phyloP scores from a whole-genome alignment of 768 basidiomycete genomes.

The Suillus hirtellus region DNA sequence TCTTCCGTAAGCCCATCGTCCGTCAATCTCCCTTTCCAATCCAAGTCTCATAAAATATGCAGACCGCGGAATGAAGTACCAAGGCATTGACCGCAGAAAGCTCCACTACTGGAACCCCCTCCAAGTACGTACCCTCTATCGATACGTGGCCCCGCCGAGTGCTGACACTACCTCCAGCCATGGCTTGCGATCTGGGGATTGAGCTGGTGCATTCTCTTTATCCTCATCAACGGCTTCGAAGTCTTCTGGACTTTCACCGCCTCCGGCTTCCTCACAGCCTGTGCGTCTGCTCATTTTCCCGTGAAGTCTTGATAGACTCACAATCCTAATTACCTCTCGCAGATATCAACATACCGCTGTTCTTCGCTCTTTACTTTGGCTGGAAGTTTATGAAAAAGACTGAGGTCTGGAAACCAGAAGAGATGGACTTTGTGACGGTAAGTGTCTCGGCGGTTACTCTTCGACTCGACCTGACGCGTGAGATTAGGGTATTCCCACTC shows the following conservation, averaged over 20 bases:
- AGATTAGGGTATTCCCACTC: constrained; percentile 14
- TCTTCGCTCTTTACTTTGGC: constrained; percentile 23
- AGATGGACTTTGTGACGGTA: constrained; percentile 74
- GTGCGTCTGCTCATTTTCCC: constrained; percentile 27
- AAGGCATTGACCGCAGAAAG: constrained; percentile 62
- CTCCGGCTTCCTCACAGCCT: constrained; percentile 50
- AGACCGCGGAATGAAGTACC: constrained; percentile 68
- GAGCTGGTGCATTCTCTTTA: constrained; percentile 60
- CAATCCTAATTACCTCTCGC: not conserved
- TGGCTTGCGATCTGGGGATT: constrained; percentile 69
- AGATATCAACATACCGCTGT: constrained; percentile 35
- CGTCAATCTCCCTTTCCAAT: constrained; percentile 1
- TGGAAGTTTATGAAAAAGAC: constrained; percentile 25
- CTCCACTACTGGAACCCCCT: constrained; percentile 62
- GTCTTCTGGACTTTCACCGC: constrained; percentile 66
- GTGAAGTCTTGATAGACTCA: not conserved
- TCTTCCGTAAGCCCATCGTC: constrained; percentile 51
- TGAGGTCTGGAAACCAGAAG: constrained; percentile 49
- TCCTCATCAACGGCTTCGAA: constrained; percentile 53
- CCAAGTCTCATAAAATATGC: constrained; percentile 9
- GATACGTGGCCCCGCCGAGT: not conserved
- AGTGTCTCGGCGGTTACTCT: constrained; percentile 21
- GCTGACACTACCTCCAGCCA: constrained; percentile 35
- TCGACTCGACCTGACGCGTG: not conserved
- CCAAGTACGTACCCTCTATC: constrained; percentile 33